Percentiles rank a stretch among this genome's conserved stretches.
Evolutionary conservation across 2,329 filamentous ascomycete species (phyloP).

Genomic region (Arthrobotrys sphaeroides): DNA sequence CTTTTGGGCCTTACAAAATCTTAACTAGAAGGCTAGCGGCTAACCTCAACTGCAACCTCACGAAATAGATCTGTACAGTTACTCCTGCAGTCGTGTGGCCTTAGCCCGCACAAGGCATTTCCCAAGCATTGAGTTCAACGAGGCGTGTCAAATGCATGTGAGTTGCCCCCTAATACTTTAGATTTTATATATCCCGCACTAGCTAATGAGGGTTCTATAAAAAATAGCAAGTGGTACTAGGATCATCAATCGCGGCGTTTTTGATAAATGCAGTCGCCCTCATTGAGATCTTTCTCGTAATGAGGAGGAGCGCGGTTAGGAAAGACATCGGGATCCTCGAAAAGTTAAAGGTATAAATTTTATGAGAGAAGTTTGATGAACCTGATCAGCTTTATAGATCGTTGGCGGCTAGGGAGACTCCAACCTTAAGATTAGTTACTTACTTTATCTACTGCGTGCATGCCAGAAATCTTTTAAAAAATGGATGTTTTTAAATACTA

Average conservation of each 20-base stretch:
- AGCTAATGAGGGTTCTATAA: not conserved
- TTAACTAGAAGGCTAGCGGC: no score
- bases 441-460: no score
- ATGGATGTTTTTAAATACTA: no score
- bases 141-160: conserved; percentile 41
- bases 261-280: conserved; percentile 19
- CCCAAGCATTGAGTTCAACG: conserved; percentile 31
- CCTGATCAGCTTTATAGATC: no score
- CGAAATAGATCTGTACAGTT: conserved; percentile 33
- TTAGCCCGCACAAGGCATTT: conserved; percentile 42
- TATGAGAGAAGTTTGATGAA: not conserved
- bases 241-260: conserved; percentile 26
- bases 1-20: no score
- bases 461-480: no score
- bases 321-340: conserved; percentile 41
- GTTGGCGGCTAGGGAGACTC: no score
- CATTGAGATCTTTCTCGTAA: conserved; percentile 7
- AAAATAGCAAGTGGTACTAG: conserved; percentile 34
- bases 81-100: conserved; percentile 41
- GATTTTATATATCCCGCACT: not conserved
- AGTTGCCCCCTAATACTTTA: not conserved
- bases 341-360: conserved; percentile 39
- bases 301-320: conserved; percentile 22
- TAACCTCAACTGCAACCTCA: no score
- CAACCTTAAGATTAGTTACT: no score